Evolutionary conservation across 768 basidiomycete species (phyloP).

Genomic region (Chalciporus piperatus): DNA sequence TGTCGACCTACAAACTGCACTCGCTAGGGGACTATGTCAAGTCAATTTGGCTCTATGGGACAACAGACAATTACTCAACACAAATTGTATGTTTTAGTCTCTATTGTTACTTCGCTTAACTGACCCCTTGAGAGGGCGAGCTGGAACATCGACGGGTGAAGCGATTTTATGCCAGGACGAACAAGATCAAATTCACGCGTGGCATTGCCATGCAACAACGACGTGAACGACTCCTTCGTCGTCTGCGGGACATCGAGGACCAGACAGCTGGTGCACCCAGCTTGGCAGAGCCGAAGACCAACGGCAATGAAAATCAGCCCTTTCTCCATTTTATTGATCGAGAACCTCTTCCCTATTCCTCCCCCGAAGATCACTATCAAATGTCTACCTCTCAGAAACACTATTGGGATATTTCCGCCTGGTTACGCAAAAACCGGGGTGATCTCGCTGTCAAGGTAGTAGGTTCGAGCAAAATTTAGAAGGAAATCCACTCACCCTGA

Average conservation of each 20-base stretch:
- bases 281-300: too few relatives aligned
- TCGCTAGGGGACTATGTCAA: slow-evolving; percentile 14
- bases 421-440: background rate
- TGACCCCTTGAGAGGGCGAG: slow-evolving; percentile 20
- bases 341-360: slow-evolving; percentile 6
- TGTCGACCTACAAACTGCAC: slow-evolving; percentile 18
- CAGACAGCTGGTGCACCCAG: too few relatives aligned
- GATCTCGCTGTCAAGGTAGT: background rate
- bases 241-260: background rate
- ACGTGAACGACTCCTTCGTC: slow-evolving; percentile 8
- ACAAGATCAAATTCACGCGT: slow-evolving; percentile 28
- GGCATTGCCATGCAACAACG: slow-evolving; percentile 32
- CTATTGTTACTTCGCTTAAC: background rate
- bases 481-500: too few relatives aligned
- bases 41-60: slow-evolving; percentile 11
- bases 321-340: slow-evolving; percentile 4
- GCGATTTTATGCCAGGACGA: slow-evolving; percentile 33
- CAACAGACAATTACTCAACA: slow-evolving; percentile 34
- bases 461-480: too few relatives aligned
- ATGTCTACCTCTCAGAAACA: slow-evolving; percentile 11
- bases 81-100: slow-evolving; percentile 26
- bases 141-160: slow-evolving; percentile 38
- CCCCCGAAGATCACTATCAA: slow-evolving; percentile 14
- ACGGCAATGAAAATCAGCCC: background rate
- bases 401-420: slow-evolving; percentile 4